phyloP scores from a whole-genome alignment of 371 early-diverging fungal species.

The Rhizopus microsporus region DNA sequence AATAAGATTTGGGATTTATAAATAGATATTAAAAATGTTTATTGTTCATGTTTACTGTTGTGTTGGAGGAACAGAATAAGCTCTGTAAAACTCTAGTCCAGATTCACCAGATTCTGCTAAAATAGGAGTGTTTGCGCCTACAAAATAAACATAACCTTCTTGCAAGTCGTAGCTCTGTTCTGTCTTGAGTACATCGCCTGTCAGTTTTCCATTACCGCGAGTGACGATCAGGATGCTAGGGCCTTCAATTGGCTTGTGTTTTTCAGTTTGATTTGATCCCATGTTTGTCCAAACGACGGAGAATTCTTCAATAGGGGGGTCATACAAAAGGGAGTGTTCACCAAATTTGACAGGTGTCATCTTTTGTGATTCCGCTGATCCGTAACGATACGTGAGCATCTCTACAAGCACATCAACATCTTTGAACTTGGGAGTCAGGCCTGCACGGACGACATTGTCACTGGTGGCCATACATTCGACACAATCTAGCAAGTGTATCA shows the following conservation, averaged over 20 bases:
- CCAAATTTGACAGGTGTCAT: constrained; percentile 56
- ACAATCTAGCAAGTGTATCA: constrained; percentile 65
- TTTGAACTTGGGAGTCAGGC: constrained; percentile 97
- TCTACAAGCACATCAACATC: constrained; percentile 89
- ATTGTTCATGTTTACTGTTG: neutral
- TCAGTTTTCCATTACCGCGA: constrained; percentile 54
- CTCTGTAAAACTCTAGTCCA: constrained; percentile 64
- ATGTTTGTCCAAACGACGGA: constrained; percentile 73
- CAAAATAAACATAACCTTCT: constrained; percentile 67
- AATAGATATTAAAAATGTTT: no score
- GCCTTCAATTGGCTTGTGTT: constrained; percentile 64
- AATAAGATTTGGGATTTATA: no score
- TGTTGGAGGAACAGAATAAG: constrained; percentile 42
- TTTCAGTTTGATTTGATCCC: constrained; percentile 47
- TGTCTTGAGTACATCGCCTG: constrained; percentile 26
- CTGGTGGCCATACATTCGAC: constrained; percentile 98
- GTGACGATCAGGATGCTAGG: constrained; percentile 88
- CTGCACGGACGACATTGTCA: constrained; percentile 97
- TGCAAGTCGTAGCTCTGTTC: constrained; percentile 28
- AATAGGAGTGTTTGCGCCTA: constrained; percentile 61
- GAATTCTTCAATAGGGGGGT: constrained; percentile 97
- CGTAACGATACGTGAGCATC: constrained; percentile 92
- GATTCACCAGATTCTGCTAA: constrained; percentile 42
- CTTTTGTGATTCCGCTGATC: constrained; percentile 76
- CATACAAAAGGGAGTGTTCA: constrained; percentile 72